Evolutionary conservation across 1,139 yeast species (phyloP).

Genomic region (Debaryomyces udenii): DNA sequence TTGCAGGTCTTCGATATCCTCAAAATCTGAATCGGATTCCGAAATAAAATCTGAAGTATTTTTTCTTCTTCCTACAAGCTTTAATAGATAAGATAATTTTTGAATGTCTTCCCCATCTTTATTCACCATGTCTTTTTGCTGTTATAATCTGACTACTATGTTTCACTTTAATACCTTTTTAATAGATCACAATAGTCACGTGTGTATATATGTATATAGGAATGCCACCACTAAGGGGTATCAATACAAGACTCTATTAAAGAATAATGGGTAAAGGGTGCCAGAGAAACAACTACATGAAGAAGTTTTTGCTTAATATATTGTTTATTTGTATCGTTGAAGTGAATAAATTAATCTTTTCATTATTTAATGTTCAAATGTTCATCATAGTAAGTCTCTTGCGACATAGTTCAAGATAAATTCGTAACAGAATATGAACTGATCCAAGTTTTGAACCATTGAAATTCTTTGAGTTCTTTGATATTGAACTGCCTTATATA

Average conservation of each 20-base stretch:
- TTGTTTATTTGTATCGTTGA: too few relatives aligned
- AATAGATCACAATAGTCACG: constrained; percentile 6
- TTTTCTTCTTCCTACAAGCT: constrained; percentile 19
- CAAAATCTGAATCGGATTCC: constrained; percentile 16
- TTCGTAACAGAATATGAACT: constrained; percentile 48
- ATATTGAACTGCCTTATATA: constrained; percentile 46
- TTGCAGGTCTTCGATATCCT: constrained; percentile 7
- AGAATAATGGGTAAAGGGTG: too few relatives aligned
- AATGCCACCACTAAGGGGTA: too few relatives aligned
- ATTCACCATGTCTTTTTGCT: constrained; percentile 5
- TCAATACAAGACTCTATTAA: too few relatives aligned
- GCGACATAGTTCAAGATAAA: constrained; percentile 33
- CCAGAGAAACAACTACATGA: too few relatives aligned
- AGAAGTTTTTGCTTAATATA: too few relatives aligned
- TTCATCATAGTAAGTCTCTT: background rate
- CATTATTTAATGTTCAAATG: too few relatives aligned
- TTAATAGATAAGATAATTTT: constrained; percentile 20
- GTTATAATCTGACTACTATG: background rate
- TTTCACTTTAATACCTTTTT: background rate
- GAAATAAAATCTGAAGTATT: constrained; percentile 7
- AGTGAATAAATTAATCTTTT: too few relatives aligned
- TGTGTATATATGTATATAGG: background rate
- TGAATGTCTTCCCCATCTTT: constrained; percentile 12
- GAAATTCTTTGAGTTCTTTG: constrained; percentile 48
- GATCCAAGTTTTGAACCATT: constrained; percentile 52